These are phyloP conservation scores for Tylopilus subfusipes DNA, from an alignment of 768 basidiomycete genomes.

Conservation along the genomic window DNA sequence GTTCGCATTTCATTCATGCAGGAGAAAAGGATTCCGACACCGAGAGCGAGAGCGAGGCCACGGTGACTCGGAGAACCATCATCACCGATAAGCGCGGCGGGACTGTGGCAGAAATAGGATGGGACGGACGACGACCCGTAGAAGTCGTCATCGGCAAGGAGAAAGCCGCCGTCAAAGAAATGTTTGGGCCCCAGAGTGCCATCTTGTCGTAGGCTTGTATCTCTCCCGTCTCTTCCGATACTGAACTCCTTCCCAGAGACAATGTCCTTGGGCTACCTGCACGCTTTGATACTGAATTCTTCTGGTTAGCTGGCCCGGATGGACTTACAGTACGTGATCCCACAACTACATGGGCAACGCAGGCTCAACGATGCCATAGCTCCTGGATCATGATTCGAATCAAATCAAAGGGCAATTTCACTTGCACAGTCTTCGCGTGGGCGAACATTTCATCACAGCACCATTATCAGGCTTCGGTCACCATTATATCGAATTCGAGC, in stretches of 20 bases:
- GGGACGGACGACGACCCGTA: slow-evolving; percentile 51
- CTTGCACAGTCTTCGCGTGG: slow-evolving; percentile 46
- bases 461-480: slow-evolving; percentile 51
- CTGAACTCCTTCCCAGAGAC: slow-evolving; percentile 35
- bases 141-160: slow-evolving; percentile 50
- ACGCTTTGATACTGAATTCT: slow-evolving; percentile 58
- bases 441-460: slow-evolving; percentile 45
- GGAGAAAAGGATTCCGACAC: slow-evolving; percentile 28
- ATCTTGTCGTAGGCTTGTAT: slow-evolving; percentile 47
- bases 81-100: slow-evolving; percentile 42
- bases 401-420: slow-evolving; percentile 49
- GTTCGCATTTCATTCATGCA: slow-evolving; percentile 29
- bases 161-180: slow-evolving; percentile 47
- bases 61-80: slow-evolving; percentile 38
- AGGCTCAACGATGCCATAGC: slow-evolving; percentile 30
- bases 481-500: slow-evolving; percentile 54
- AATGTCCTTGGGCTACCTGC: slow-evolving; percentile 59
- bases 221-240: not conserved
- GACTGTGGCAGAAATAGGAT: slow-evolving; percentile 45
- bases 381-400: slow-evolving; percentile 52
- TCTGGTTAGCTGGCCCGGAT: slow-evolving; percentile 57
- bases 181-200: slow-evolving; percentile 54
- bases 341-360: not conserved
- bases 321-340: slow-evolving; percentile 45
- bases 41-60: slow-evolving; percentile 24